Percentiles rank a stretch among this genome's conserved stretches.
Evolutionary conservation across 2,329 filamentous ascomycete species (phyloP).

Genomic region (Exserohilum rostratum): DNA sequence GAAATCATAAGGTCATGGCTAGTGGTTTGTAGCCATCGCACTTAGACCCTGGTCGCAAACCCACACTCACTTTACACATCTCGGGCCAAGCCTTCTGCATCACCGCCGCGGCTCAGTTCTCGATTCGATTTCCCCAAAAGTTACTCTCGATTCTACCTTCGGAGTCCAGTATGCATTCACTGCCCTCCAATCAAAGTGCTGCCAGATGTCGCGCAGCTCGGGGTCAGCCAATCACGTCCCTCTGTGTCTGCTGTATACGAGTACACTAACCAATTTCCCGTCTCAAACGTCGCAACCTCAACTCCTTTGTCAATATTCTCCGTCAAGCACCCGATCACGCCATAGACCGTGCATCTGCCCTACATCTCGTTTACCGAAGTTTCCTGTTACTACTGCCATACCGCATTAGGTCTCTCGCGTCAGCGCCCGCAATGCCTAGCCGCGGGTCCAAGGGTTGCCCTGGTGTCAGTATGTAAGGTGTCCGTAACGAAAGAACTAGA

Average conservation of each 20-base stretch:
- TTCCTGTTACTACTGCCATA: not conserved
- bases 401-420: not conserved
- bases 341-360: not conserved
- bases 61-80: not conserved
- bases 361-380: not conserved
- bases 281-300: slow-evolving; percentile 3
- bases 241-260: not conserved
- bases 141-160: not conserved
- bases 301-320: not conserved
- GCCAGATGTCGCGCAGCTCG: not conserved
- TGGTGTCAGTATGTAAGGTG: not conserved
- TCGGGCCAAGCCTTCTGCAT: not conserved
- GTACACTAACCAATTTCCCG: slow-evolving; percentile 6
- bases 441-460: not conserved
- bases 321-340: not conserved
- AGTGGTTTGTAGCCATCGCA: not conserved
- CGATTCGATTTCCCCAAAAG: not conserved
- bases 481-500: not conserved
- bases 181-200: not conserved
- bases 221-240: slow-evolving; percentile 2
- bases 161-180: not conserved
- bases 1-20: not conserved
- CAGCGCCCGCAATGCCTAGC: not conserved
- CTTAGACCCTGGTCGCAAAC: not conserved
- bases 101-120: not conserved